These are phyloP conservation scores for Coemansia sp. DNA, from an alignment of 192 early-diverging fungal species.

Conservation along the genomic window DNA sequence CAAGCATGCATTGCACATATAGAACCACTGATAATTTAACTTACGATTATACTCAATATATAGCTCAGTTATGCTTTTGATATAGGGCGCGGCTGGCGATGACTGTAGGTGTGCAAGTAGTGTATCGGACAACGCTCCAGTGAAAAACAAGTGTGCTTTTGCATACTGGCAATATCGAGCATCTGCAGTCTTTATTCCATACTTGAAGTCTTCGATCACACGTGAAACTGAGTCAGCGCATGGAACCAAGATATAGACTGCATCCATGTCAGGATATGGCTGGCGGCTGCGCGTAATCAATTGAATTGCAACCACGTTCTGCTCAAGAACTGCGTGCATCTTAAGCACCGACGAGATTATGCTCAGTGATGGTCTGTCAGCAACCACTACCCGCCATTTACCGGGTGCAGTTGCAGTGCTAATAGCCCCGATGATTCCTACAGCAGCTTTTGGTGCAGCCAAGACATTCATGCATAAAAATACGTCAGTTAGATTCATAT, in stretches of 20 bases:
- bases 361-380: slow-evolving; percentile 48
- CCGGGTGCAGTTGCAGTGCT: slow-evolving; percentile 23
- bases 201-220: slow-evolving; percentile 44
- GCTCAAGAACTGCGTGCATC: slow-evolving; percentile 49
- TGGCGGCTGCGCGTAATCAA: slow-evolving; percentile 44
- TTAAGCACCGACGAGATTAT: slow-evolving; percentile 50
- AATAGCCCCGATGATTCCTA: slow-evolving; percentile 52
- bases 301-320: slow-evolving; percentile 54
- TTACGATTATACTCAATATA: slow-evolving; percentile 56
- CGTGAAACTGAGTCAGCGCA: slow-evolving; percentile 43
- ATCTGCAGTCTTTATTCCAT: neutral
- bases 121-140: slow-evolving; percentile 38
- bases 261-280: slow-evolving; percentile 51
- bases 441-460: neutral
- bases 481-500: neutral
- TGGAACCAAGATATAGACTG: slow-evolving; percentile 53
- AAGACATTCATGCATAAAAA: neutral
- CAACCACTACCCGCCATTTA: slow-evolving; percentile 54
- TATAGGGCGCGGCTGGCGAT: slow-evolving; percentile 38
- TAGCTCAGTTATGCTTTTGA: slow-evolving; percentile 43
- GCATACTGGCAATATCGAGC: slow-evolving; percentile 22
- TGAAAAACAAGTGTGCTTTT: slow-evolving; percentile 52
- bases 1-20: neutral
- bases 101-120: slow-evolving; percentile 40
- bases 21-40: neutral